Conservation (phyloP, 805 yeast species). For the Candida patagonica region DNA sequence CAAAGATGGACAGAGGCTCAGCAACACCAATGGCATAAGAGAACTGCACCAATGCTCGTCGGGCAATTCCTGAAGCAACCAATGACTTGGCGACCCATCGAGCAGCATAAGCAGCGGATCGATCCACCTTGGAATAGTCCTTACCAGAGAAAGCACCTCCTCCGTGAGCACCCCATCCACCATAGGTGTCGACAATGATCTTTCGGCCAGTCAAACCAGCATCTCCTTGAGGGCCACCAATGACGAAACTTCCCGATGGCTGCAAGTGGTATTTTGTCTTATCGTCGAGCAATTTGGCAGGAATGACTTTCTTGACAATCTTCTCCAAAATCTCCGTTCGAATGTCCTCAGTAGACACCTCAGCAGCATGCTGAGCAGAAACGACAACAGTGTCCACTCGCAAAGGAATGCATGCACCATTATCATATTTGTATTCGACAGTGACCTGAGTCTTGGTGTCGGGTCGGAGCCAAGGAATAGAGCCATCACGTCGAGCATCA, state of each 20-base stretch:
- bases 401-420: slow-evolving; percentile 90
- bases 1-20: slow-evolving; percentile 95
- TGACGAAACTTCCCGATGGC: slow-evolving; percentile 98
- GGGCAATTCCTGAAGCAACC: slow-evolving; percentile 88
- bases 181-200: slow-evolving; percentile 98
- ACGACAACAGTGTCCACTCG: slow-evolving; percentile 97
- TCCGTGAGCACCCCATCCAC: slow-evolving; percentile 99
- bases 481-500: slow-evolving; percentile 92
- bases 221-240: slow-evolving; percentile 99
- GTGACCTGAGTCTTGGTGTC: slow-evolving; percentile 99
- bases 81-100: slow-evolving; percentile 99
- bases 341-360: slow-evolving; percentile 86
- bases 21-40: slow-evolving; percentile 99
- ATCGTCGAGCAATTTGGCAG: slow-evolving; percentile 82
- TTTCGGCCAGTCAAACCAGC: slow-evolving; percentile 99
- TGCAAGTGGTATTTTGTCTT: slow-evolving; percentile 96
- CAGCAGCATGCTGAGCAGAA: slow-evolving; percentile 97
- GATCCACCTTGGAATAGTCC: slow-evolving; percentile 99
- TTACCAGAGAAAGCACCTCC: slow-evolving; percentile 99
- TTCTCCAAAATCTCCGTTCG: slow-evolving; percentile 70
- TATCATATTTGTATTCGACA: slow-evolving; percentile 86
- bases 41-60: slow-evolving; percentile 96
- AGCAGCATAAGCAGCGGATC: slow-evolving; percentile 99
- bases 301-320: slow-evolving; percentile 85
- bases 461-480: slow-evolving; percentile 95